A percentile compares a stretch with the other conserved stretches of the same genome.
These are phyloP conservation scores for Lodderomyces pseudojiufengensis DNA, from an alignment of 1,139 yeast species.

Conservation along the genomic window DNA sequence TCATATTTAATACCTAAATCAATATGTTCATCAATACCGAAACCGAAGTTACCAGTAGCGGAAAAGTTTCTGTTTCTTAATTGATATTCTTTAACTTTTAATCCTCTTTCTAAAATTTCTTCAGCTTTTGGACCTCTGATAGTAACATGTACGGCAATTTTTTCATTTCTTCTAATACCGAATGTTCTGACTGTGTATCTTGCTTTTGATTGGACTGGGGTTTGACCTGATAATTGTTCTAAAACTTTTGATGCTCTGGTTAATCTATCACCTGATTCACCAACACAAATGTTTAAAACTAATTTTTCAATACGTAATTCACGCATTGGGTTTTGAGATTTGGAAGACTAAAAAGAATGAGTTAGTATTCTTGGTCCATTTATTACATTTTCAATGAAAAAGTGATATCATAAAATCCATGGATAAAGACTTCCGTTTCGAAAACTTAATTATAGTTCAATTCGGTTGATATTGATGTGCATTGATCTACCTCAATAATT, in stretches of 20 bases:
- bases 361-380: conserved; percentile 13
- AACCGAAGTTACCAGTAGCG: conserved; percentile 99
- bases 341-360: conserved; percentile 19
- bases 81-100: conserved; percentile 99
- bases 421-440: no score
- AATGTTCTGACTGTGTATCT: conserved; percentile 99
- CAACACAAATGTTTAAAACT: conserved; percentile 99
- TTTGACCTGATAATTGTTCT: conserved; percentile 99
- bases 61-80: conserved; percentile 92
- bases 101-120: conserved; percentile 99
- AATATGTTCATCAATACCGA: conserved; percentile 99
- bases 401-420: no score
- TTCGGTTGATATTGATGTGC: no score
- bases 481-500: no score
- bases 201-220: conserved; percentile 99
- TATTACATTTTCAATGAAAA: no score
- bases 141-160: conserved; percentile 99
- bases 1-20: conserved; percentile 99
- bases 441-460: no score
- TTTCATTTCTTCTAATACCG: conserved; percentile 99
- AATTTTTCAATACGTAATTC: conserved; percentile 98
- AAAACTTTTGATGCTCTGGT: conserved; percentile 99
- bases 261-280: conserved; percentile 99
- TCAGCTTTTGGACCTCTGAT: conserved; percentile 99
- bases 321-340: conserved; percentile 76